A percentile compares a stretch with the other conserved stretches of the same genome.
Evolutionary conservation across 2,329 filamentous ascomycete species (phyloP).

Genomic region (Capronia americana): DNA sequence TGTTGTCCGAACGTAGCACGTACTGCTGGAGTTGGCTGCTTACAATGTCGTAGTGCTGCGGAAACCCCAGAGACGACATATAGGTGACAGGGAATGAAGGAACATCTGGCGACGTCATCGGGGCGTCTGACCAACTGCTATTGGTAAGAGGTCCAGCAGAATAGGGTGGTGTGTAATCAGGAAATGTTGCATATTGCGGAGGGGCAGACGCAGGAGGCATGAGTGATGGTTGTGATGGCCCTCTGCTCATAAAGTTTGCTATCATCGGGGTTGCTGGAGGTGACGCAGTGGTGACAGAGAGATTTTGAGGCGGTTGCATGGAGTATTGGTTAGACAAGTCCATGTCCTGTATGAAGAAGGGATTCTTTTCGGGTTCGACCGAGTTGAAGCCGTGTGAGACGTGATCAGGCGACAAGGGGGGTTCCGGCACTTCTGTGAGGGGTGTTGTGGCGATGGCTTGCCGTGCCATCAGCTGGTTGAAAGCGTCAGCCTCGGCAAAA

Average conservation of each 20-base stretch:
- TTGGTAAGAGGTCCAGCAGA: constrained; percentile 48
- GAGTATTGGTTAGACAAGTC: constrained; percentile 25
- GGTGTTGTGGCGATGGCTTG: constrained; percentile 28
- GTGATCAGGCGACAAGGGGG: constrained; percentile 30
- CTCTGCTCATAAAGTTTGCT: constrained; percentile 45
- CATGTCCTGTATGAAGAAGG: constrained; percentile 25
- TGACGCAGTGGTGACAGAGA: constrained; percentile 44
- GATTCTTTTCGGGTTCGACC: constrained; percentile 39
- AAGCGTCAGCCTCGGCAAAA: constrained; percentile 52
- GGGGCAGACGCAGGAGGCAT: constrained; percentile 52
- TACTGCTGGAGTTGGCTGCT: constrained; percentile 44
- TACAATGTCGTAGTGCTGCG: constrained; percentile 43
- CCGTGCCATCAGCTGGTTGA: constrained; percentile 42
- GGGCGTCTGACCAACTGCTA: constrained; percentile 51
- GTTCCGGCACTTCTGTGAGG: constrained; percentile 28
- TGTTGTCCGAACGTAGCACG: constrained; percentile 36
- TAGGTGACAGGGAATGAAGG: constrained; percentile 48
- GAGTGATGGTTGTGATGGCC: constrained; percentile 41
- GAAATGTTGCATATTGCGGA: constrained; percentile 51
- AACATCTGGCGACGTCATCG: constrained; percentile 51
- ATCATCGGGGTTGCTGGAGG: constrained; percentile 53
- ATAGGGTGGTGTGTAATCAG: constrained; percentile 48
- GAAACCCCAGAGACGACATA: constrained; percentile 45
- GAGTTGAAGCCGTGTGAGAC: constrained; percentile 17
- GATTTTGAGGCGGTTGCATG: constrained; percentile 27